phyloP scores from a whole-genome alignment of 208 protist genomes.

The Crithidia brevicula region DNA sequence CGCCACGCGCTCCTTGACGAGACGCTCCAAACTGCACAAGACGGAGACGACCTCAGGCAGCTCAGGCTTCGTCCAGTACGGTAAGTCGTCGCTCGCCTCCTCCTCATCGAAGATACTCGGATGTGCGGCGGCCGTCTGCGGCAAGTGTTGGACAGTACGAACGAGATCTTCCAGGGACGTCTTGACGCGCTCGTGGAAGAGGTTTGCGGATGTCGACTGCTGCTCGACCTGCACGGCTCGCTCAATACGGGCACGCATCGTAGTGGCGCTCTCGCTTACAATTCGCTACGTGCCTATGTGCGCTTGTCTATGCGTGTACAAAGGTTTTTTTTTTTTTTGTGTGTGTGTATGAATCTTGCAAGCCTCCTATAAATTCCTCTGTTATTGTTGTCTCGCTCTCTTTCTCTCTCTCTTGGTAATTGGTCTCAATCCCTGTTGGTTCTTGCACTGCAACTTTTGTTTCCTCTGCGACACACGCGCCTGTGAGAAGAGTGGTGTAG shows the following conservation, averaged over 20 bases:
- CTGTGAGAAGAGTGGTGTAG: too few species aligned
- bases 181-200: neutral
- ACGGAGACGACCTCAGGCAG: constrained; percentile 8
- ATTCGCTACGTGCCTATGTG: neutral
- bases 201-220: neutral
- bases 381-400: too few species aligned
- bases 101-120: neutral
- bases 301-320: too few species aligned
- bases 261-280: too few species aligned
- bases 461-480: too few species aligned
- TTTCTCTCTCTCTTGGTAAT: neutral
- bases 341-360: constrained; percentile 3
- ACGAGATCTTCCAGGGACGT: neutral
- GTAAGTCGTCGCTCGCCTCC: neutral
- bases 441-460: too few species aligned
- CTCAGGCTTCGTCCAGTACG: constrained; percentile 22
- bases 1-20: constrained; percentile 12
- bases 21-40: constrained; percentile 10
- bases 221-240: constrained; percentile 19
- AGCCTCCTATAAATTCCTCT: too few species aligned
- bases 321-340: neutral
- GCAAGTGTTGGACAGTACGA: neutral
- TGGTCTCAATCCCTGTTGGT: too few species aligned
- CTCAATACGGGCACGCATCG: constrained; percentile 29
- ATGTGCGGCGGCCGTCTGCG: neutral